Evolutionary conservation across 2,329 filamentous ascomycete species (phyloP), one percentile per base, ranked within the genome.

Genomic region (Daldinia eschscholtzii): DNA sequence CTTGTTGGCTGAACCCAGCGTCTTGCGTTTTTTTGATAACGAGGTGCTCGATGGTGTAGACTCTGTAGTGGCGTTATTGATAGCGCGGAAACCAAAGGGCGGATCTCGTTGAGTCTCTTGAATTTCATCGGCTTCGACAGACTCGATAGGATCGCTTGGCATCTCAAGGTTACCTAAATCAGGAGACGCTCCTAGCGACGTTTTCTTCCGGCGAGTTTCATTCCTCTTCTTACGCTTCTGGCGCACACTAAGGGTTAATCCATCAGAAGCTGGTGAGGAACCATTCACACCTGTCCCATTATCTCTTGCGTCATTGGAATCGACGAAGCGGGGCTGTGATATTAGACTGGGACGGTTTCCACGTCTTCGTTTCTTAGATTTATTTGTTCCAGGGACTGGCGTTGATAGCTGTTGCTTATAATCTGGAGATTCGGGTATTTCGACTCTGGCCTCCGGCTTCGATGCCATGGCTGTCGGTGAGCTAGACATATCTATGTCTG

Each of bases 291-390:
- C 26, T 18, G 50, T 46, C 20, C 18, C 53, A 30, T 33, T 44
- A 48, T 26, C 18, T 7, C 18, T 60, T 42, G 5, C 61, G 28
- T 61, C 60, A 13, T 58, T 55, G 3, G 65, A 41, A 7, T 65
- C 52, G 28, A 30, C 1, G 3, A 44, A 37, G 20, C 23, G 20
- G 10, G 64, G 42, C 5, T 61, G 60, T 6, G 66, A 56, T 18
- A 30, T 30, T 4, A 50, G 59, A 60, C 57, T 70, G 13, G 59
- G 56, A 55, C 77, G 78, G 13, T 81, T 82, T 63, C 78, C 80
- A 20, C 75, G 78, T 18, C 79, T 79, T 60, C 77, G 80, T 23
- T 66, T 72, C 58, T 79, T 76, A 18, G 59, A 44, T 42, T 39
- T 61, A 20, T 37, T 30, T 12, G 65, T 33, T 56, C 46, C 53